Base-by-base conservation (phyloP, 768 basidiomycete species). In the Phallus indusiatus region DNA sequence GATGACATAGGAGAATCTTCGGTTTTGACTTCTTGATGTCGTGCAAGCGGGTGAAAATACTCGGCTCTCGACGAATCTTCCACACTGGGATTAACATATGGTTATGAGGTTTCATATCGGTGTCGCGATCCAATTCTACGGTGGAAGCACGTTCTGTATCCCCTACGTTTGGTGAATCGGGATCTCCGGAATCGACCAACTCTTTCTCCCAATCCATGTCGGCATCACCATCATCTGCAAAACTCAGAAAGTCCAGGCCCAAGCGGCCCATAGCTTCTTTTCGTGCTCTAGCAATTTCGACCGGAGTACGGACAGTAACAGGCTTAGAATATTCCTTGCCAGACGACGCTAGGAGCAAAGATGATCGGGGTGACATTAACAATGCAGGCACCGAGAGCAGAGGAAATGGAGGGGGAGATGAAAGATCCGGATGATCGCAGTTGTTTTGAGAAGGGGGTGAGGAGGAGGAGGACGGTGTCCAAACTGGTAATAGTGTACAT, bases 281-380 rank as follows among this genome's bases (percentile, higher is more conserved):
- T 22, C 91, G 84, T 1, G 91, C 90, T 58, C 86, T 86, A 68
- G 86, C 89, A 5, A 94, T 88, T 68, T 94, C 92, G 35, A 82
- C 79, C 1, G 88, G 74, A 57, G 80, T 88, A 5, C 85, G 79
- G 35, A 88, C 76, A 53, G 90, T 86, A 3, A 81, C 69, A 1
- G 87, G 87, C 65, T 84, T 90, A 20, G 74, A 69, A 62, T 93
- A 98, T 71, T 99, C 95, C 66, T 92, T 93, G 6, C 95, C 95
- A 0, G 94, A 94, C 1, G 92, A 95, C 1, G 91, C 89, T 1
- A 99, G 78, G 3, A 99, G 80, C 2, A 91, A 80, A 22, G 81
- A 52, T n/a, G 57, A 51, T 2, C 12, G 83, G 6, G 86, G 85
- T 59, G 84, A 85, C n/a, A 82, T 71, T 62, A 96, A 80, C 20